These are phyloP conservation scores for Mycena capillaripes DNA, from an alignment of 768 basidiomycete genomes.

Conservation along the genomic window DNA sequence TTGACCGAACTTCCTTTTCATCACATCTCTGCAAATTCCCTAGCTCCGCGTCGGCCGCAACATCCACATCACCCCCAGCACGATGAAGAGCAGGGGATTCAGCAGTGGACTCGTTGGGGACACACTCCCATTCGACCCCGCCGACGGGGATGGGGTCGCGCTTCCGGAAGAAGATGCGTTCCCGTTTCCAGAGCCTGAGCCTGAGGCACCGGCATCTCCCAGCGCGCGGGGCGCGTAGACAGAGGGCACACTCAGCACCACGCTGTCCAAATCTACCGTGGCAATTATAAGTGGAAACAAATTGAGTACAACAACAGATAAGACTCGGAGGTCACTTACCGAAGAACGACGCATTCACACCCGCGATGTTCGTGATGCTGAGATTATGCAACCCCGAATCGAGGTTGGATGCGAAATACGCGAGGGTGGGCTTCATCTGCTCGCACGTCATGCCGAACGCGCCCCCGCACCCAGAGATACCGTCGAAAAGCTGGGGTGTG, in stretches of 20 bases:
- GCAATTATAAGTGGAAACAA: background rate
- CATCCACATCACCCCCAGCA: conserved; percentile 8
- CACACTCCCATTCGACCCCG: background rate
- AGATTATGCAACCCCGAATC: conserved; percentile 53
- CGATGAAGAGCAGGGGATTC: conserved; percentile 12
- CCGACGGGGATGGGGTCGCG: background rate
- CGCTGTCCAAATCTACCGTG: conserved; percentile 57
- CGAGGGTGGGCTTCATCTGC: conserved; percentile 58
- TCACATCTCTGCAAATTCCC: too few species aligned
- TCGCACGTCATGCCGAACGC: conserved; percentile 61
- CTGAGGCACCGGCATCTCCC: too few species aligned
- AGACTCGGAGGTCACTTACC: conserved; percentile 41
- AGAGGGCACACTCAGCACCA: conserved; percentile 59
- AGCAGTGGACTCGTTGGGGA: background rate
- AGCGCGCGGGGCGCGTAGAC: conserved; percentile 54
- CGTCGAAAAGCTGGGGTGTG: conserved; percentile 50
- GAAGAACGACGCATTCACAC: conserved; percentile 59
- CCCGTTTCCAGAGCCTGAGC: conserved; percentile 1
- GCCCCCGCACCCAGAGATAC: conserved; percentile 62
- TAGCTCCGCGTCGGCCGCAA: conserved; percentile 4
- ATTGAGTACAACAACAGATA: background rate
- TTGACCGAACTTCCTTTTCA: too few species aligned
- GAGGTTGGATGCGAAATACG: conserved; percentile 60
- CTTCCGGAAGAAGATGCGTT: background rate
- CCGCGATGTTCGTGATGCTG: conserved; percentile 56